Base-by-base conservation (phyloP, 2,329 filamentous ascomycete genomes). In the Colletotrichum musicola region DNA sequence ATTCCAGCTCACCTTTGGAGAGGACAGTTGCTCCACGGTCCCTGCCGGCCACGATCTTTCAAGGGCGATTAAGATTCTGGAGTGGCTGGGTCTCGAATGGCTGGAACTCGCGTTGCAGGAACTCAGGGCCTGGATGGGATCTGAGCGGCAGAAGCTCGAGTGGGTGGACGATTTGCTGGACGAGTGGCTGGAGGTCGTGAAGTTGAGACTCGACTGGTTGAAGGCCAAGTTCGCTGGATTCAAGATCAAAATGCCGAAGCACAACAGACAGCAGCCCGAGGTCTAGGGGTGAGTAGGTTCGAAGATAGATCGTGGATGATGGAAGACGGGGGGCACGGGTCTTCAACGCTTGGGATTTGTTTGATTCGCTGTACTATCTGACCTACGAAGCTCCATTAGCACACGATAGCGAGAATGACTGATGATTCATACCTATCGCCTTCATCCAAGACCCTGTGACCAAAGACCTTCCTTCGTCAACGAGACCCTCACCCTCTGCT, bases 301-400 rank as follows among this genome's bases (percentile, higher is more conserved):
- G 2, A 22, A 4, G 13, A 44, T 6, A 1, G n/a, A 3, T 4
- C 20, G 10, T 14, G 18, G n/a, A 27, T 20, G 56, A 14, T 10
- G n/a, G 25, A 14, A 14, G 22, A 49, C n/a, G 7, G 12, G 25
- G 38, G 46, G 7, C 30, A 35, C 7, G 18, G 49, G 30, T 35
- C 16, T 49, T 13, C 20, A 10, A 25, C 4, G 27, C 14, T 59
- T 25, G 61, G 61, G 40, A 68, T 68, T 59, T 65, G 38, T 50
- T 60, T 68, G 27, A 49, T 68, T 64, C 54, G 54, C 61, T 59
- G 54, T 49, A 68, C 49, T 53, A 68, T 65, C 55, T 65, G 38
- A 65, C 65, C 61, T 68, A 65, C 54, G 64, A 30, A 59, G 53
- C 61, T 65, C 35, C 47, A 54, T 40, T 54, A 68, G 65, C 54